Evolutionary conservation across 768 basidiomycete species (phyloP), one percentile per base, ranked within the genome.

Genomic region (Termitomyces sp.): DNA sequence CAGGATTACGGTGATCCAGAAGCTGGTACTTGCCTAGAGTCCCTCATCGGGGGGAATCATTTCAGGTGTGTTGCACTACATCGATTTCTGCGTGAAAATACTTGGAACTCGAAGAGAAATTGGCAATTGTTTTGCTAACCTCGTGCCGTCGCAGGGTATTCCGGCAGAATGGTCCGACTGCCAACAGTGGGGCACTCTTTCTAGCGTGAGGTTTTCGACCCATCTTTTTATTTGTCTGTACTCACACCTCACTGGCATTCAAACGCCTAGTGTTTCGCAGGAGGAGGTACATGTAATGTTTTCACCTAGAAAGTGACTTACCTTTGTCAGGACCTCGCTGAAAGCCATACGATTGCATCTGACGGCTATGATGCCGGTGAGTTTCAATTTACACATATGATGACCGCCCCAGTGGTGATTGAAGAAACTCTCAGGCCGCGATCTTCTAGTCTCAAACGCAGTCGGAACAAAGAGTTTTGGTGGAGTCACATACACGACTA

Each of bases 1-100:
- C 86, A 85, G 74, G 85, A 93, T 65, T 95, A 82, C 65, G 84
- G 84, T 1, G 77, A 92, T 62, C 74, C 82, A 0, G 71, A 63
- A 61, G 67, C 82, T 29, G 76, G 93, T 1, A 90, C 90, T 3
- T 94, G 92, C 66, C 67, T 84, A 48, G 92, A 95, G 67, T 86
- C 85, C 14, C 75, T 91, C 47, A 74, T 87, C 47, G 92, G 92
- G 2, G 92, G 92, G 6, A 83, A 89, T 65, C 92, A 94, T 63
- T 78, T 92, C 64, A 82, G 92, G 64, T 90, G 80, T 17, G 49
- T 19, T 7, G 8, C 37, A 19, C 7, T 19, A 23, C 4, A n/a
- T 27, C 35, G 12, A n/a, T 19, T 14, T 40, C 25, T 27, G 17
- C 16, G 31, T 46, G 27, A 29, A 45, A 17, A 25, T 44, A 14